phyloP scores from a whole-genome alignment of 805 yeast species.

The Kurtzmaniella cleridarum region DNA sequence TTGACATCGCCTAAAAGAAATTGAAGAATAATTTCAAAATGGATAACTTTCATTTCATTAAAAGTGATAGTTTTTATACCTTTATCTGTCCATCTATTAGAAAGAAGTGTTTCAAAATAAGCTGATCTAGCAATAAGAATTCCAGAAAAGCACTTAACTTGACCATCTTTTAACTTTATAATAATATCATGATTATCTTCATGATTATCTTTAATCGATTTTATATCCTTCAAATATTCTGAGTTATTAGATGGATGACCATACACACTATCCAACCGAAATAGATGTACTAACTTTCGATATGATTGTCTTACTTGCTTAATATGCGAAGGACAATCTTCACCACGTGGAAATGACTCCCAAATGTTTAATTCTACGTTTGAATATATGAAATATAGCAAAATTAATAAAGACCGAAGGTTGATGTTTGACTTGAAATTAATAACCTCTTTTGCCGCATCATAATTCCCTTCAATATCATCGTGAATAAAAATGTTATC shows the following conservation, averaged over 20 bases:
- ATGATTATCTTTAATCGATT: constrained; percentile 7
- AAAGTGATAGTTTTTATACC: constrained; percentile 30
- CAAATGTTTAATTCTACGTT: constrained; percentile 42
- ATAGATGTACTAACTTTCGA: constrained; percentile 15
- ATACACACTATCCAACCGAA: constrained; percentile 19
- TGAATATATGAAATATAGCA: constrained; percentile 45
- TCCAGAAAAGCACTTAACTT: constrained; percentile 42
- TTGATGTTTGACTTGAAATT: constrained; percentile 18
- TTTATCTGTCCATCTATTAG: constrained; percentile 45
- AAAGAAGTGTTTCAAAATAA: constrained; percentile 56
- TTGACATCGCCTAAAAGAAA: constrained; percentile 52
- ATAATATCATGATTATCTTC: constrained; percentile 34
- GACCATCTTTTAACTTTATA: constrained; percentile 44
- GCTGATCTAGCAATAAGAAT: constrained; percentile 54
- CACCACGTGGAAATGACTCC: constrained; percentile 28
- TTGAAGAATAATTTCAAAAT: constrained; percentile 45
- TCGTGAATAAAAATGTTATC: constrained; percentile 16
- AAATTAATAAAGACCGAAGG: constrained; percentile 34
- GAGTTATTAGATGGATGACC: constrained; percentile 19
- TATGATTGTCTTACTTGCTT: constrained; percentile 24
- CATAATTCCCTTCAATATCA: constrained; percentile 20
- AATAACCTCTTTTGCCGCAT: constrained; percentile 9
- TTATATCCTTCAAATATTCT: constrained; percentile 12
- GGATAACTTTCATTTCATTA: constrained; percentile 31
- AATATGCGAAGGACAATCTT: constrained; percentile 23